A percentile compares a stretch with the other conserved stretches of the same genome.
Evolutionary conservation across 768 basidiomycete species (phyloP).

Genomic region (Rhizopogon rudus): DNA sequence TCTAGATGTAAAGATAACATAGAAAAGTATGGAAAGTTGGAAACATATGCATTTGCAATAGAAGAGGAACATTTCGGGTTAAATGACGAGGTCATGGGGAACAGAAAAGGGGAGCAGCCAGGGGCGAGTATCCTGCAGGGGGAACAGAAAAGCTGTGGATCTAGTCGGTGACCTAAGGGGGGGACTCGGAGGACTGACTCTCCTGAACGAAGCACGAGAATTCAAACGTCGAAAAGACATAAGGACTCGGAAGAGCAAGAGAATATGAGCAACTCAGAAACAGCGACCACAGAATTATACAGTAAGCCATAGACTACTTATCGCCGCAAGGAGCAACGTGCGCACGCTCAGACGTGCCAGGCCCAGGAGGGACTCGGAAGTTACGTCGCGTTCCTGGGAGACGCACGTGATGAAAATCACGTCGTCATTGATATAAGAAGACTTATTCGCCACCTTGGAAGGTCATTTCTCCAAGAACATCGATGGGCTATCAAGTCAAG

Average conservation of each 20-base stretch:
- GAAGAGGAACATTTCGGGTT: background rate
- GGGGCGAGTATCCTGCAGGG: background rate
- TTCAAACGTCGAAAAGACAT: too few relatives aligned
- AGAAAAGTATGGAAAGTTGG: background rate
- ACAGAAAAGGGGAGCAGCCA: background rate
- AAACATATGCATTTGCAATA: background rate
- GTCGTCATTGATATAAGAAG: slow-evolving; percentile 12
- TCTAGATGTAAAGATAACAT: slow-evolving; percentile 22
- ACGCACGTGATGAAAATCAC: slow-evolving; percentile 7
- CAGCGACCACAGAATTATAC: background rate
- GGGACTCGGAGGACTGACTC: background rate
- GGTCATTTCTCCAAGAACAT: slow-evolving; percentile 5
- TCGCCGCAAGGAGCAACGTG: background rate
- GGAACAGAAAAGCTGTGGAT: background rate
- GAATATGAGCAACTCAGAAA: background rate
- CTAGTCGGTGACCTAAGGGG: background rate
- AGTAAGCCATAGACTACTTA: background rate
- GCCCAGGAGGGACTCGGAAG: too few relatives aligned
- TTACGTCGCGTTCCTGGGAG: too few relatives aligned
- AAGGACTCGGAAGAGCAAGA: background rate
- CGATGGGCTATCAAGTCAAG: slow-evolving; percentile 48
- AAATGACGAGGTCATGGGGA: too few relatives aligned
- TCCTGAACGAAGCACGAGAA: background rate
- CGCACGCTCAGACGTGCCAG: background rate
- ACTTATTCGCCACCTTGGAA: background rate